These are phyloP conservation scores for Crithidia brevicula DNA, from an alignment of 208 protist genomes.

Conservation along the genomic window DNA sequence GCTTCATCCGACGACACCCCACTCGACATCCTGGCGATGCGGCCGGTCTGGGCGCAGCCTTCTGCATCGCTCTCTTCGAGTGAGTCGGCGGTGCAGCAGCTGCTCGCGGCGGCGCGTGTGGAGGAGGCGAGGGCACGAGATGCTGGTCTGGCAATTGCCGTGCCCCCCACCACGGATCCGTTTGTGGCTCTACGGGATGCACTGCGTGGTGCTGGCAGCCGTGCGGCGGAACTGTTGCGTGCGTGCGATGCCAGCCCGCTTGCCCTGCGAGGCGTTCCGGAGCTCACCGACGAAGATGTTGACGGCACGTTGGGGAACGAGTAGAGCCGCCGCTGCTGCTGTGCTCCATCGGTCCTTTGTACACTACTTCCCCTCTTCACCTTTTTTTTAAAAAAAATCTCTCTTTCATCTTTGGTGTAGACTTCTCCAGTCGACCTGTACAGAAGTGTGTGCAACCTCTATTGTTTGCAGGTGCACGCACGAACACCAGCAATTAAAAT, in stretches of 20 bases:
- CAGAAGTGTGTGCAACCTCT: neutral
- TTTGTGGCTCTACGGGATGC: conserved; percentile 16
- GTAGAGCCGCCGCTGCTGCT: neutral
- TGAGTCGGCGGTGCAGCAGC: conserved; percentile 35
- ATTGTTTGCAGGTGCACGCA: too few relatives aligned
- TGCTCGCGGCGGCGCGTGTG: conserved; percentile 48
- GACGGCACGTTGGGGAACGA: neutral
- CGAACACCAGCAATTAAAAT: too few relatives aligned
- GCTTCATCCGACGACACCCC: conserved; percentile 18
- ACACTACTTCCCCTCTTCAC: neutral
- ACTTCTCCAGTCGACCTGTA: neutral
- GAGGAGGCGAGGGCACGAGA: conserved; percentile 42
- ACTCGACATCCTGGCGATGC: neutral
- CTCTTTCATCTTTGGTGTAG: neutral
- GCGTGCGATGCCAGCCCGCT: conserved; percentile 24
- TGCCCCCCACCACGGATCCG: conserved; percentile 1
- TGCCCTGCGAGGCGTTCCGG: conserved; percentile 3
- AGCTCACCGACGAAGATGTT: neutral
- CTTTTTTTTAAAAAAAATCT: neutral
- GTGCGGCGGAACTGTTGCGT: conserved; percentile 21
- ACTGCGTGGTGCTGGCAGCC: neutral
- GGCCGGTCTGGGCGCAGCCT: conserved; percentile 26
- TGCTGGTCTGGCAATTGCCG: neutral
- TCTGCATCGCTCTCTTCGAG: neutral
- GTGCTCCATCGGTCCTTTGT: neutral